phyloP scores from a whole-genome alignment of 148 eudicot genomes.

The Arbutus unedo region DNA sequence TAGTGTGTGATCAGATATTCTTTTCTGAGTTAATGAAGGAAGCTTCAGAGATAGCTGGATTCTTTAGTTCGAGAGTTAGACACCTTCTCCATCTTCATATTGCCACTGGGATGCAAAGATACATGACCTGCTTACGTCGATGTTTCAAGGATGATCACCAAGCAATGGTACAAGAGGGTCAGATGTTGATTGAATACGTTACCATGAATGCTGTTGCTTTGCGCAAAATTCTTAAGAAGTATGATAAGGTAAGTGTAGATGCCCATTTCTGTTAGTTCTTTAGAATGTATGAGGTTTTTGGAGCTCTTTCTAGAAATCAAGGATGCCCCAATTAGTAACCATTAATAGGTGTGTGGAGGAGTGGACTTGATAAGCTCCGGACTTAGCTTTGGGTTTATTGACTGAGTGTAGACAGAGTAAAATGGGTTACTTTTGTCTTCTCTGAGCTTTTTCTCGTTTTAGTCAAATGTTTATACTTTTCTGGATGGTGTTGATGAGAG shows the following conservation, averaged over 20 bases:
- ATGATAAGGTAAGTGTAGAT: conserved; percentile 32
- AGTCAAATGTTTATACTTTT: background rate
- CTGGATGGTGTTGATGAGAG: background rate
- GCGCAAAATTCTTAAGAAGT: conserved; percentile 39
- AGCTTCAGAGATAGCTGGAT: conserved; percentile 37
- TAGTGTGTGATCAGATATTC: conserved; percentile 38
- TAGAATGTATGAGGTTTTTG: background rate
- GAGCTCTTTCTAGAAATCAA: background rate
- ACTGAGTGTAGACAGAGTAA: background rate
- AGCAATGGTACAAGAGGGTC: conserved; percentile 27
- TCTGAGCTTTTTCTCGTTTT: background rate
- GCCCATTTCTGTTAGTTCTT: background rate
- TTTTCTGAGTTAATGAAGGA: conserved; percentile 37
- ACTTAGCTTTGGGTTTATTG: background rate
- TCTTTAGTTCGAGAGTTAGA: conserved; percentile 35
- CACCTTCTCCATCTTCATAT: conserved; percentile 33
- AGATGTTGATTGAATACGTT: conserved; percentile 30
- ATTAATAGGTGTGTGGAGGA: background rate
- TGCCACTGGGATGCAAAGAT: conserved; percentile 25
- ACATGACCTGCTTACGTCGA: conserved; percentile 12
- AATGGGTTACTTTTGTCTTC: background rate
- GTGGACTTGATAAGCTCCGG: background rate
- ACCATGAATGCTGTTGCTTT: conserved; percentile 40
- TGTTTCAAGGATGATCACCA: conserved; percentile 30
- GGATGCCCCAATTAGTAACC: background rate